Percentiles rank a stretch among this genome's conserved stretches.
Evolutionary conservation across 2,329 filamentous ascomycete species (phyloP).

Genomic region (Fusarium bactridioides): DNA sequence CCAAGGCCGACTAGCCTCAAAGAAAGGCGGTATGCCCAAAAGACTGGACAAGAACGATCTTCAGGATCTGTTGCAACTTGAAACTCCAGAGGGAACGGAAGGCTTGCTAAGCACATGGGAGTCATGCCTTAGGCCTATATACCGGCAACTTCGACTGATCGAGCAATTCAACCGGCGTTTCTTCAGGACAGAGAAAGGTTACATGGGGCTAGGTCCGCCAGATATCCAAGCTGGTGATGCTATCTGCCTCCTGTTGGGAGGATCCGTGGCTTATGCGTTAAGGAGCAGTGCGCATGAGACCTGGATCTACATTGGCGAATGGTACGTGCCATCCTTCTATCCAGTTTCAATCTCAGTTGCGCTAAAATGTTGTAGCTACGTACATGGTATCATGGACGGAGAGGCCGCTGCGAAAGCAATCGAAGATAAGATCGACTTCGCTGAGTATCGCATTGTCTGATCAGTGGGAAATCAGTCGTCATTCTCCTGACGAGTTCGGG

Average conservation of each 20-base stretch:
- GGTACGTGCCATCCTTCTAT: background rate
- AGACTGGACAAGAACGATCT: background rate
- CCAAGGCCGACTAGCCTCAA: background rate
- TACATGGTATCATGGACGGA: background rate
- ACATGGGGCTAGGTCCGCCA: background rate
- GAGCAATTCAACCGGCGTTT: slow-evolving; percentile 7
- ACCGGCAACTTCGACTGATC: background rate
- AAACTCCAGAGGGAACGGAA: background rate
- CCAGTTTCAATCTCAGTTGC: rapidly evolving
- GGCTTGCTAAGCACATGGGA: background rate
- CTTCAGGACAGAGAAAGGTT: background rate
- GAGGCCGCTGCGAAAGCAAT: background rate
- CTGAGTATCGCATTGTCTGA: background rate
- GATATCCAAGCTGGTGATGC: background rate
- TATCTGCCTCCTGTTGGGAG: background rate
- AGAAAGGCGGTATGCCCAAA: background rate
- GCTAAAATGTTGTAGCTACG: background rate
- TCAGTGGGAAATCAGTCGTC: background rate
- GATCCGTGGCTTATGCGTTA: background rate
- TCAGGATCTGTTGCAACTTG: background rate
- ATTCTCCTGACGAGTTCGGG: too few species aligned
- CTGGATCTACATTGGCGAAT: slow-evolving; percentile 9
- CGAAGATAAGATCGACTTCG: background rate
- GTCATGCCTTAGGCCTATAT: background rate
- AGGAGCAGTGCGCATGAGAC: background rate